phyloP scores from a whole-genome alignment of 1,139 yeast genomes.

The Scheffersomyces parashehatae region DNA sequence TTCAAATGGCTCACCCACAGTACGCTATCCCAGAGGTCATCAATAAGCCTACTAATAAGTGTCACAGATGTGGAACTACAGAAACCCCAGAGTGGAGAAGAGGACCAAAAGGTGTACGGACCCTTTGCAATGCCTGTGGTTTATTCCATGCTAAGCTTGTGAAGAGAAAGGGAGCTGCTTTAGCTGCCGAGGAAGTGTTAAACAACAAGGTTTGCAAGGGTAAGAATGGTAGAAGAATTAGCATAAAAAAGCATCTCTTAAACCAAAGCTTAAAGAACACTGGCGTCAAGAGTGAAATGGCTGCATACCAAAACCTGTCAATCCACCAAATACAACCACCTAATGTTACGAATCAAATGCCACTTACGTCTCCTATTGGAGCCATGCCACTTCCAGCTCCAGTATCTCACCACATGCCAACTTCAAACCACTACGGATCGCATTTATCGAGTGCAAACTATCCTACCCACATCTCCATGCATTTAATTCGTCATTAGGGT shows the following conservation, averaged over 20 bases:
- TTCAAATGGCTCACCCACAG: conserved; percentile 12
- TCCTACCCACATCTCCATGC: conserved; percentile 12
- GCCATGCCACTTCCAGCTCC: conserved; percentile 1
- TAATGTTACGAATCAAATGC: no score
- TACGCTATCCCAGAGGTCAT: conserved; percentile 36
- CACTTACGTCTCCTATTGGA: no score
- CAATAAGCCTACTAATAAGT: conserved; percentile 41
- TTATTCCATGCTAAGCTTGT: conserved; percentile 74
- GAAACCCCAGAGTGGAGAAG: conserved; percentile 93
- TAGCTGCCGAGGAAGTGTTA: conserved; percentile 56
- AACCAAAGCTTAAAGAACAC: conserved; percentile 15
- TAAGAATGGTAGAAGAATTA: conserved; percentile 46
- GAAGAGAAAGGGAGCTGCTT: conserved; percentile 63
- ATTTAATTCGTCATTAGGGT: conserved; percentile 17
- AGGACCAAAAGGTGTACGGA: conserved; percentile 84
- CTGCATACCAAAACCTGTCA: neutral
- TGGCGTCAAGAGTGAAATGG: neutral
- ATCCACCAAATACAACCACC: no score
- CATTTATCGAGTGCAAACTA: conserved; percentile 3
- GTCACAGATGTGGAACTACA: conserved; percentile 73
- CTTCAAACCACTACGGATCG: conserved; percentile 1
- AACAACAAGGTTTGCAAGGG: conserved; percentile 49
- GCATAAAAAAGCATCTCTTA: conserved; percentile 32
- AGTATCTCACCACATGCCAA: conserved; percentile 1
- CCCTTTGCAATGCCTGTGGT: conserved; percentile 90